Evolutionary conservation across 495 filamentous ascomycete species (phyloP).

Genomic region (Tuber melanosporum): DNA sequence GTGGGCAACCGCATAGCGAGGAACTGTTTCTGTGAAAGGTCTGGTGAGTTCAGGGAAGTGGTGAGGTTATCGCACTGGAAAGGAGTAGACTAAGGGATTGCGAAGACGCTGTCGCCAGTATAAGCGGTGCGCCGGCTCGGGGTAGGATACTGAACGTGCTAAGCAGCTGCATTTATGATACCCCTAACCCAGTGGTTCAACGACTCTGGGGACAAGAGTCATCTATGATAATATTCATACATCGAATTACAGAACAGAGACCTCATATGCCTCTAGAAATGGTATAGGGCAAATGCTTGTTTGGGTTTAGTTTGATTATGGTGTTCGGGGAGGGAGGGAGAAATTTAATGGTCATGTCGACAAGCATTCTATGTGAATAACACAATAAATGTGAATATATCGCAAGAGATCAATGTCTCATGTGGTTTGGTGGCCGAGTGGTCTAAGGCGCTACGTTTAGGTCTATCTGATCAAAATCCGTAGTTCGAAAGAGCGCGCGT

Average conservation of each 20-base stretch:
- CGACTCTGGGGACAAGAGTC: background rate
- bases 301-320: background rate
- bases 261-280: background rate
- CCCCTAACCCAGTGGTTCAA: background rate
- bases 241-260: background rate
- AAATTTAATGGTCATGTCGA: background rate
- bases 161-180: background rate
- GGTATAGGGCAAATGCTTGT: background rate
- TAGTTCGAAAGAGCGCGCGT: slow-evolving; percentile 25
- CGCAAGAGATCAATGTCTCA: background rate
- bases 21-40: background rate
- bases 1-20: slow-evolving; percentile 32
- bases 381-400: background rate
- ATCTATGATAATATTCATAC: too few relatives aligned
- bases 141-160: slow-evolving; percentile 10
- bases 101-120: slow-evolving; percentile 26
- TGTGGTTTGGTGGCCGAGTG: slow-evolving; percentile 17
- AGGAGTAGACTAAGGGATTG: slow-evolving; percentile 9
- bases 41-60: background rate
- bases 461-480: slow-evolving; percentile 10
- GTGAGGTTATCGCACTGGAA: slow-evolving; percentile 11
- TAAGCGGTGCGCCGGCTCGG: slow-evolving; percentile 19
- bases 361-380: background rate
- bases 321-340: background rate
- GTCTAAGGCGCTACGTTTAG: slow-evolving; percentile 25